Conservation (phyloP, 768 basidiomycete species). For the Tylopilus cervinicoccineus region DNA sequence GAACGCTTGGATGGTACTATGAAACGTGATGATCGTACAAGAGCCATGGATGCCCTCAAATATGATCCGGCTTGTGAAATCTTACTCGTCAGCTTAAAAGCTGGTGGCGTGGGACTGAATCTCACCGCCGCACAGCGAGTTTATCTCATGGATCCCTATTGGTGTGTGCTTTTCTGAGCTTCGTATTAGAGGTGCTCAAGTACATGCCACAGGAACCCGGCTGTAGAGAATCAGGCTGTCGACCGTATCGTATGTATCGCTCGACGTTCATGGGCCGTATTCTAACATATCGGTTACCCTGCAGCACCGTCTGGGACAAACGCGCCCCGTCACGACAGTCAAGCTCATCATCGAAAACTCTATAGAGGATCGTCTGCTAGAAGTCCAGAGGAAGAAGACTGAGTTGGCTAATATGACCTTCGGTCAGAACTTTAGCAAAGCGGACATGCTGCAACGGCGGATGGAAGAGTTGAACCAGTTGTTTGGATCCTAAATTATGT, state of each 20-base stretch:
- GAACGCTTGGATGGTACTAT: conserved; percentile 96
- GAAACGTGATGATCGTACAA: conserved; percentile 91
- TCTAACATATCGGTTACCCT: not conserved
- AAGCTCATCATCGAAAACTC: conserved; percentile 93
- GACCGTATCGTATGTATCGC: conserved; percentile 81
- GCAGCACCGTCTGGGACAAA: conserved; percentile 95
- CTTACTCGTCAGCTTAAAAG: conserved; percentile 90
- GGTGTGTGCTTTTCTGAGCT: conserved; percentile 41
- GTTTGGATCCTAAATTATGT: conserved; percentile 47
- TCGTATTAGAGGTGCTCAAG: not conserved
- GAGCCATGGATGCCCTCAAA: conserved; percentile 91
- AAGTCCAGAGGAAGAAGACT: conserved; percentile 94
- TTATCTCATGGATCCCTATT: conserved; percentile 97
- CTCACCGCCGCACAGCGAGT: conserved; percentile 91
- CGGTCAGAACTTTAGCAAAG: conserved; percentile 81
- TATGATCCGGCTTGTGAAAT: conserved; percentile 90
- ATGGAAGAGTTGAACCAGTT: conserved; percentile 83
- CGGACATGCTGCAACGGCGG: conserved; percentile 81
- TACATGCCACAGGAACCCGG: conserved; percentile 70
- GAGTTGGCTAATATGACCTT: conserved; percentile 93
- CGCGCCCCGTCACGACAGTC: conserved; percentile 83
- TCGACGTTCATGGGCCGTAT: not conserved
- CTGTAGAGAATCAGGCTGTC: conserved; percentile 96
- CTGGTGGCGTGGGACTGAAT: conserved; percentile 96
- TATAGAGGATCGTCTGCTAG: conserved; percentile 88